phyloP scores from a whole-genome alignment of 176 grass and related monocot species.

The Lolium rigidum region DNA sequence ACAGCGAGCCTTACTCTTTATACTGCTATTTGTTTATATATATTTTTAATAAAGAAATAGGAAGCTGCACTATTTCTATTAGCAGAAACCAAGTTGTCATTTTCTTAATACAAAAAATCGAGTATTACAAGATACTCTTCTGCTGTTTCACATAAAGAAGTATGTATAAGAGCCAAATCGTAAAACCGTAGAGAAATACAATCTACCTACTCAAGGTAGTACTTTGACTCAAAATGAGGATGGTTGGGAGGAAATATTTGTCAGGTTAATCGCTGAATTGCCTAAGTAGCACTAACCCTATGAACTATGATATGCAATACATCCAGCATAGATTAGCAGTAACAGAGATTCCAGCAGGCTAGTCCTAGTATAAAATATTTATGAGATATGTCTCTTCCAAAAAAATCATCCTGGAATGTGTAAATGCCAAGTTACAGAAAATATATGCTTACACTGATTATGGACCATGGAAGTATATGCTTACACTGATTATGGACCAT shows the following conservation, averaged over 20 bases:
- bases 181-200: not conserved
- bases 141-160: not conserved
- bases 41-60: not conserved
- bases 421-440: not conserved
- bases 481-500: slow-evolving; percentile 1
- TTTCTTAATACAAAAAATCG: not conserved
- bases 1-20: not conserved
- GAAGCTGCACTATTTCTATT: not conserved
- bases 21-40: not conserved
- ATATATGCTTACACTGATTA: not conserved
- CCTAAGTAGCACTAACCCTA: not conserved
- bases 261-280: not conserved
- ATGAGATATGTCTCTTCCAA: not conserved
- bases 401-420: not conserved
- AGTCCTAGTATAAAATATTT: not conserved
- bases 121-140: not conserved
- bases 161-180: not conserved
- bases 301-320: not conserved
- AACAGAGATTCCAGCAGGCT: not conserved
- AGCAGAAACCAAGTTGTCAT: not conserved
- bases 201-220: not conserved
- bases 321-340: not conserved
- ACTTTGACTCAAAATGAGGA: not conserved
- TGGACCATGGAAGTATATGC: not conserved
- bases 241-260: not conserved